Percentiles rank a stretch among this genome's conserved stretches.
phyloP scores from a whole-genome alignment of 2,329 filamentous ascomycete species.

The Talaromyces funiculosus region DNA sequence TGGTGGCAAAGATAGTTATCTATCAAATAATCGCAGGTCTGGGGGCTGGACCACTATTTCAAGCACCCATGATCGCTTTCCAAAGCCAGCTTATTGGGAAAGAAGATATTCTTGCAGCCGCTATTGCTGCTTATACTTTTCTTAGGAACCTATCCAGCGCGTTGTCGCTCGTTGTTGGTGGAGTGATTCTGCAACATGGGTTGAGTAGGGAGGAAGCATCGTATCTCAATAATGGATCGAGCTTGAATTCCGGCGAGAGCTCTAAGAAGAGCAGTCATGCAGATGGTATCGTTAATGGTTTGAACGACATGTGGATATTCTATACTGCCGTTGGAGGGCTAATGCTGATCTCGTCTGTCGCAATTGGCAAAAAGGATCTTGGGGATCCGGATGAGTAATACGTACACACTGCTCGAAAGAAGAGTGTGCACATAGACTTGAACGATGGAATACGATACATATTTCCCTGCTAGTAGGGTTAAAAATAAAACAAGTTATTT shows the following conservation, averaged over 20 bases:
- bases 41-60: slow-evolving; percentile 51
- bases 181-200: slow-evolving; percentile 39
- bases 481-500: too few relatives aligned
- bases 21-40: slow-evolving; percentile 49
- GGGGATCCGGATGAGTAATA: not conserved
- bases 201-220: slow-evolving; percentile 14
- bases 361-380: not conserved
- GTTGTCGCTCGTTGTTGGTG: slow-evolving; percentile 51
- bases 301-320: slow-evolving; percentile 6
- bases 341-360: slow-evolving; percentile 4
- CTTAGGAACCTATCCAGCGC: slow-evolving; percentile 49
- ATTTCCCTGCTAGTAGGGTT: too few relatives aligned
- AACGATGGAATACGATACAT: too few relatives aligned
- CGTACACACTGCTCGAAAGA: not conserved
- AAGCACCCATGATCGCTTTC: slow-evolving; percentile 49
- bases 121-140: slow-evolving; percentile 53
- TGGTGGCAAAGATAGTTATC: slow-evolving; percentile 21
- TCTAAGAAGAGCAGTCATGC: not conserved
- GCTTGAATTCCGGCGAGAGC: not conserved
- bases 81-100: slow-evolving; percentile 45
- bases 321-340: not conserved
- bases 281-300: not conserved
- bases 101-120: slow-evolving; percentile 50
- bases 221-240: not conserved
- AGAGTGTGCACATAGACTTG: not conserved